These are phyloP conservation scores for Asclepias syriaca DNA, from an alignment of 257 asterid species.

Conservation along the genomic window DNA sequence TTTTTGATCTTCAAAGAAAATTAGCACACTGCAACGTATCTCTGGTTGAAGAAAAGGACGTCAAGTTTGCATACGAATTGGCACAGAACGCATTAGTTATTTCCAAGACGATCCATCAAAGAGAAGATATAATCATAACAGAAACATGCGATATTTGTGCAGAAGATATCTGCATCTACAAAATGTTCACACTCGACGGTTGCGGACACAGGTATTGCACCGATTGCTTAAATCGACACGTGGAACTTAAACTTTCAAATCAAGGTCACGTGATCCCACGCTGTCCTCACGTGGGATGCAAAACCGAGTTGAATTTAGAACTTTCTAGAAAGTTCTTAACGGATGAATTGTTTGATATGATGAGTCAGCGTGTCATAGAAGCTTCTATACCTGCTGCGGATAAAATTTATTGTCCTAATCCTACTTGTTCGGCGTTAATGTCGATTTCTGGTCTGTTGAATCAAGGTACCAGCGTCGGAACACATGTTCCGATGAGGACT, in stretches of 20 bases:
- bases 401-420: constrained; percentile 34
- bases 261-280: constrained; percentile 25
- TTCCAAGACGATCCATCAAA: no score
- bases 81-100: constrained; percentile 26
- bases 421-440: constrained; percentile 30
- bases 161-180: constrained; percentile 34
- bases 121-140: constrained; percentile 16
- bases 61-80: constrained; percentile 39
- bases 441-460: constrained; percentile 15
- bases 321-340: constrained; percentile 25
- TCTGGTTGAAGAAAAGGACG: constrained; percentile 22
- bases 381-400: constrained; percentile 23
- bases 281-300: constrained; percentile 34
- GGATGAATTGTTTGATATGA: constrained; percentile 17
- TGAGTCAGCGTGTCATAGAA: constrained; percentile 28
- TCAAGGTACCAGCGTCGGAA: background rate
- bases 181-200: constrained; percentile 35
- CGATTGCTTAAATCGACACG: constrained; percentile 48
- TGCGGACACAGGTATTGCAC: constrained; percentile 53
- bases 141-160: constrained; percentile 49
- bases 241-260: constrained; percentile 41
- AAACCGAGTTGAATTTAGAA: constrained; percentile 18
- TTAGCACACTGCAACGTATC: constrained; percentile 16
- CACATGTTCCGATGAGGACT: no score
- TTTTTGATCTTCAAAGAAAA: constrained; percentile 32